phyloP scores from a whole-genome alignment of 1,284 basidiomycete species.

The Leccinum angustisporum region DNA sequence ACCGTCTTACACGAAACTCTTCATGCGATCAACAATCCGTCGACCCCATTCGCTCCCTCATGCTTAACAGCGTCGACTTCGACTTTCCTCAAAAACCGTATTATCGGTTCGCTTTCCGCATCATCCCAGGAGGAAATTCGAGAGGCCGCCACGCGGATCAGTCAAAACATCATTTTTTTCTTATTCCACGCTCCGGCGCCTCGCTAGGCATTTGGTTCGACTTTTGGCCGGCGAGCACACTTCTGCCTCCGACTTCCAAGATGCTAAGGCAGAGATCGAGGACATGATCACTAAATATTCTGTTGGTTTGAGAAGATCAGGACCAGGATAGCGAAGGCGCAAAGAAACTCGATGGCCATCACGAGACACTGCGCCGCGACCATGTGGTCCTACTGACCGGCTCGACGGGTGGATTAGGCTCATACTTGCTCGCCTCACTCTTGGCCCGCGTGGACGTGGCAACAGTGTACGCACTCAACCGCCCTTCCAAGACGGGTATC shows the following conservation, averaged over 20 bases:
- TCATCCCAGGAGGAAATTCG: constrained; percentile 11
- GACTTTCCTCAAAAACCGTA: constrained; percentile 23
- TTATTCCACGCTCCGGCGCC: constrained; percentile 25
- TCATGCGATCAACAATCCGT: too few species aligned
- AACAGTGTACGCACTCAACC: constrained; percentile 36
- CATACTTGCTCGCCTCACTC: constrained; percentile 28
- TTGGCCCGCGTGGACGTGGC: constrained; percentile 19
- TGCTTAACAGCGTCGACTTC: too few species aligned
- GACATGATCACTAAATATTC: constrained; percentile 29
- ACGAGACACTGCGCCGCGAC: background rate
- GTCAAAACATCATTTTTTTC: constrained; percentile 33
- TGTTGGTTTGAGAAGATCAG: background rate
- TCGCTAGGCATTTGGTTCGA: constrained; percentile 18
- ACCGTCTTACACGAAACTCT: too few species aligned
- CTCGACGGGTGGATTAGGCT: constrained; percentile 33
- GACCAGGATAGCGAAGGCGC: background rate
- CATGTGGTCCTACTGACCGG: constrained; percentile 32
- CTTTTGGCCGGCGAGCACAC: constrained; percentile 10
- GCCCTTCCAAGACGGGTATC: constrained; percentile 21
- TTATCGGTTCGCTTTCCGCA: constrained; percentile 19
- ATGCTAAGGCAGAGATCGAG: constrained; percentile 23
- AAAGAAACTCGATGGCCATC: background rate
- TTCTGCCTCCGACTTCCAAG: background rate
- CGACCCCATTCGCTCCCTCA: too few species aligned
- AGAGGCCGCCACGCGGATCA: constrained; percentile 13